Evolutionary conservation across 305 asterid genomes (phyloP), one percentile per base, ranked within the genome.

Genomic region (Coffea humblotiana): DNA sequence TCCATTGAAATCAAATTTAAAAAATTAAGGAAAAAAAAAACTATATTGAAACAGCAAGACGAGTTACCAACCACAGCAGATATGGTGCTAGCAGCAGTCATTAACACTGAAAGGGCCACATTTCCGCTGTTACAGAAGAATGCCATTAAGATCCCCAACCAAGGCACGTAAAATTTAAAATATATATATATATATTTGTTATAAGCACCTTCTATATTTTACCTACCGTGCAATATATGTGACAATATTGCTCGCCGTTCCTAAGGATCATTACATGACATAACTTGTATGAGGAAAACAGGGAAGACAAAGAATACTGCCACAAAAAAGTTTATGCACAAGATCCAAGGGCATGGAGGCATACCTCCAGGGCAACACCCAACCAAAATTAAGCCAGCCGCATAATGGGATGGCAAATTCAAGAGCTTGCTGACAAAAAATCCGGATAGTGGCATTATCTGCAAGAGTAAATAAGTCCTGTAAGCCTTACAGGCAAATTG

Each of bases 301-400:
- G 48, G 7, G 64, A 48, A 78, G 61, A 83, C 8, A 60, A 78
- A 51, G 77, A 29, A 48, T 68, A 23, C 71, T 65, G 40, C 21
- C 76, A 29, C 6, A 60, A 49, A 23, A 71, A 60, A 58, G 29
- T 47, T 8, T 52, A 70, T 66, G 71, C 47, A 35, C 73, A 73
- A 76, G 49, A 75, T 3, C n/a, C 8, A 8, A 21, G 61, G 40
- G 58, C 66, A 81, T 49, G 11, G 32, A 23, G 7, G 63, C 76
- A 65, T 85, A 93, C 99, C 99, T 87, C 98, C 99, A 15, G 99
- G 99, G 81, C 99, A 95, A 85, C 97, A 95, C 72, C 96, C 97
- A 25, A 95, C 98, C 83, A 95, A 88, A 77, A 93, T 95, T 71
- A 95, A 85, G 82, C 99, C 98, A 47, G 98, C 99, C 69, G 99